phyloP scores from a whole-genome alignment of 352 stramenopile species.

The Phytophthora aleatoria region DNA sequence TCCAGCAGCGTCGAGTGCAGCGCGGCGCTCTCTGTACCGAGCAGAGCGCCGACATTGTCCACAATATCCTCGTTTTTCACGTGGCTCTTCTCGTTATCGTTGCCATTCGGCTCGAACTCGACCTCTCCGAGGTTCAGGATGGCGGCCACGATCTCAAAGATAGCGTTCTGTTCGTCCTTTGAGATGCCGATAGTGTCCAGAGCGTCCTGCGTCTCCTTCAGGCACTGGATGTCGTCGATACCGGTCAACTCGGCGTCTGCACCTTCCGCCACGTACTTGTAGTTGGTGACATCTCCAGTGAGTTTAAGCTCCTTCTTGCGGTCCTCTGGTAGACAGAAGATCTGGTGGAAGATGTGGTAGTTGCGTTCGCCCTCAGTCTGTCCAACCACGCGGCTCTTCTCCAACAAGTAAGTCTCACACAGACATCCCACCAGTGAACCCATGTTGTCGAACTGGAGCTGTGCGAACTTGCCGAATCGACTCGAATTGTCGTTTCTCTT shows the following conservation, averaged over 20 bases:
- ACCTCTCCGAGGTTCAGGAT: constrained; percentile 97
- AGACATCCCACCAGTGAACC: constrained; percentile 70
- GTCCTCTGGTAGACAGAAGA: constrained; percentile 67
- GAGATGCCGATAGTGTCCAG: constrained; percentile 91
- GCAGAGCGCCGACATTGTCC: constrained; percentile 58
- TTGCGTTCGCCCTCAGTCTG: constrained; percentile 94
- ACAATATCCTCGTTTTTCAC: constrained; percentile 66
- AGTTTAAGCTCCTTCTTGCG: constrained; percentile 63
- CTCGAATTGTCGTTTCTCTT: constrained; percentile 86
- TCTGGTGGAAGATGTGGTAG: constrained; percentile 99
- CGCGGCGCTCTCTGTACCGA: constrained; percentile 62
- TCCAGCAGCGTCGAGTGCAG: constrained; percentile 91
- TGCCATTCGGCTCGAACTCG: constrained; percentile 77
- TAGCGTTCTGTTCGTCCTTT: constrained; percentile 87
- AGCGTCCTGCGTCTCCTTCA: constrained; percentile 87
- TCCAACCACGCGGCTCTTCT: constrained; percentile 95
- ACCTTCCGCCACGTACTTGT: constrained; percentile 80
- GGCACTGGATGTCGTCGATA: constrained; percentile 71
- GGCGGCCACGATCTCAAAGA: constrained; percentile 95
- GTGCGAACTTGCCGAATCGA: constrained; percentile 83
- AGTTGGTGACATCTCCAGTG: constrained; percentile 59
- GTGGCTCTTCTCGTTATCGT: constrained; percentile 55
- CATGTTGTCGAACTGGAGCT: constrained; percentile 73
- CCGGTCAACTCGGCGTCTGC: constrained; percentile 59
- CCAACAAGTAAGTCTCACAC: constrained; percentile 94